Evolutionary conservation across 805 yeast species (phyloP).

Genomic region (Candida morakotiae): DNA sequence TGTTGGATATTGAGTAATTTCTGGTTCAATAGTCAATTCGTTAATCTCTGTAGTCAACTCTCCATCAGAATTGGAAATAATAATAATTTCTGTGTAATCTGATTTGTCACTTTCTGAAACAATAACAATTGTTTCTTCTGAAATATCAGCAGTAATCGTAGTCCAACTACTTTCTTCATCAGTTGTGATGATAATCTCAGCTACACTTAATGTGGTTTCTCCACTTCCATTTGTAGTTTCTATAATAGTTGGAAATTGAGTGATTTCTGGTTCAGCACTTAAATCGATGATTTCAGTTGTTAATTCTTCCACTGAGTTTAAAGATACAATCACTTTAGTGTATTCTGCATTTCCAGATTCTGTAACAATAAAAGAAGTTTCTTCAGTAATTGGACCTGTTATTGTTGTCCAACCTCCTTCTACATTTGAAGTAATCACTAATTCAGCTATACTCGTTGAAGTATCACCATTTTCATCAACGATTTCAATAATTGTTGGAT

Average conservation of each 20-base stretch:
- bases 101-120: neutral
- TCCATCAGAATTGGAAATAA: neutral
- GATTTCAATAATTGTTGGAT: neutral
- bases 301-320: slow-evolving; percentile 12
- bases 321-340: slow-evolving; percentile 9
- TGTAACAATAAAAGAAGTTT: neutral
- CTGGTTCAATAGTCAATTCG: neutral
- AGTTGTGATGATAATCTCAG: slow-evolving; percentile 11
- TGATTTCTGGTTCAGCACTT: slow-evolving; percentile 6
- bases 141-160: neutral
- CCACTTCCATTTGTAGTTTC: slow-evolving; percentile 8
- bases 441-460: neutral
- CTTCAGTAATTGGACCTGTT: neutral
- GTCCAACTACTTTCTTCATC: slow-evolving; percentile 5
- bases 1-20: neutral
- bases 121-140: neutral
- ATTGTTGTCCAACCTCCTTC: neutral
- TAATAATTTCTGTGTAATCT: neutral
- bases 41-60: neutral
- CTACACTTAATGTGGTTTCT: slow-evolving; percentile 7
- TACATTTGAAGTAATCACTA: neutral
- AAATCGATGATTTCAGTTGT: slow-evolving; percentile 10
- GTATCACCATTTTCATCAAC: neutral
- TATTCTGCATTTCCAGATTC: neutral
- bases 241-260: slow-evolving; percentile 8